Conservation (phyloP, 2,329 filamentous ascomycete species). For the Aureobasidium vineae region DNA sequence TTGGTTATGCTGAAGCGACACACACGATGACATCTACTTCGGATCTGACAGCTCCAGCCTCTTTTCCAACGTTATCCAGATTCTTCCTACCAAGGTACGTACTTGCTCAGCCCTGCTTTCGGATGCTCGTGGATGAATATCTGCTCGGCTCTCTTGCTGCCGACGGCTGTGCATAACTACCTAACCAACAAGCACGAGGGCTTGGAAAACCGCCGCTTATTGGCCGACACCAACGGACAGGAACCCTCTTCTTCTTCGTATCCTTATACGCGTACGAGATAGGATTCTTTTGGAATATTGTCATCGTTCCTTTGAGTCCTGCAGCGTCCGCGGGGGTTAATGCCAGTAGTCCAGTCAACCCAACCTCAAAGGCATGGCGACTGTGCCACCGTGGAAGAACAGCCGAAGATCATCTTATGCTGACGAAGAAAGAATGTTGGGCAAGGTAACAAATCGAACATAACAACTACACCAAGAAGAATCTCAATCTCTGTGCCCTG, state of each 20-base stretch:
- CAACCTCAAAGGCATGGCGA: neutral
- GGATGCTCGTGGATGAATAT: neutral
- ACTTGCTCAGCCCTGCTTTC: constrained; percentile 16
- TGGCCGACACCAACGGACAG: constrained; percentile 12
- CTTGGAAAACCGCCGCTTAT: constrained; percentile 15
- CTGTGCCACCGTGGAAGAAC: neutral
- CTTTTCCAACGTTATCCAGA: neutral
- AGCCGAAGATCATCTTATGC: too few species aligned
- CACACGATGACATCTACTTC: constrained; percentile 9
- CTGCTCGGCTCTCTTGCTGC: neutral
- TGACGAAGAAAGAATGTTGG: neutral
- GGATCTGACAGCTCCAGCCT: neutral
- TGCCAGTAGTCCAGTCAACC: neutral
- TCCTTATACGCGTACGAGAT: constrained; percentile 1
- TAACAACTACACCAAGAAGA: neutral
- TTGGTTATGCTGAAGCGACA: neutral
- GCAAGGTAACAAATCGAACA: neutral
- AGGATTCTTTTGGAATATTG: neutral
- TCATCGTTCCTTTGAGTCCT: neutral
- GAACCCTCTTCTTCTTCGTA: neutral
- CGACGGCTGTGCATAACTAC: constrained; percentile 12
- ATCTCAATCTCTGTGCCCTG: neutral
- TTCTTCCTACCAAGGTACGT: neutral
- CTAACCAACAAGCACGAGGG: neutral
- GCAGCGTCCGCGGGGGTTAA: neutral